Evolutionary conservation across 371 early-diverging fungal species (phyloP), one percentile per base, ranked within the genome.

Genomic region (Apophysomyces sp.): DNA sequence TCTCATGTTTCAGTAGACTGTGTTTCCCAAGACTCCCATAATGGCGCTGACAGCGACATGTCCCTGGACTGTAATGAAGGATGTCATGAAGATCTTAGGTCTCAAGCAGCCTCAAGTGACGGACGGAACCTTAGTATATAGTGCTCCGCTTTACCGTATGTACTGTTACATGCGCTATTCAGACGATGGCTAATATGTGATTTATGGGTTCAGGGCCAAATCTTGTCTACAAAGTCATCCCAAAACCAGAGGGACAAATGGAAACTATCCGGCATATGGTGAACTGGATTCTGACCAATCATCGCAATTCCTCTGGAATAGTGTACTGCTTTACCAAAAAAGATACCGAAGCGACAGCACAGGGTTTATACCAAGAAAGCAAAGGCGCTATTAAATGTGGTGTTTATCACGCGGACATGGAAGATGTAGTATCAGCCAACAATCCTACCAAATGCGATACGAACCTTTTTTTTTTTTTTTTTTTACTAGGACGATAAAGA

Each of bases 11-110:
- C 30, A 6, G 26, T 32, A 81, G 74, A 80, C 71, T 31, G 55
- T 84, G 16, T 91, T 90, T 60, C 86, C 87, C 5, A 76, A 81
- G 4, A 84, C 89, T 0, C 92, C 92, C 1, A 86, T 96, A 58
- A 90, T 95, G 78, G 95, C 95, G 7, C 74, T 96, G 26, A 94
- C 96, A 16, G 97, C 96, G 0, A 96, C 96, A 2, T 93, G 94
- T 28, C 90, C 94, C 13, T 82, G 84, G 61, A 77, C 78, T 28
- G 86, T 89, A 7, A 83, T 89, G 68, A 73, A 84, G 54, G 85
- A 85, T 66, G 88, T 90, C 4, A 68, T 88, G 62, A 60, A 68
- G 37, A 89, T 88, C 11, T 74, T 91, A 15, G 81, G 82, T 21
- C 67, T 90, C 63, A 65, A 66, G 36, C 60, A 65, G 12, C 80